A percentile compares a stretch with the other conserved stretches of the same genome.
Evolutionary conservation across 257 asterid genomes (phyloP).

Genomic region (Nicotiana undulata): DNA sequence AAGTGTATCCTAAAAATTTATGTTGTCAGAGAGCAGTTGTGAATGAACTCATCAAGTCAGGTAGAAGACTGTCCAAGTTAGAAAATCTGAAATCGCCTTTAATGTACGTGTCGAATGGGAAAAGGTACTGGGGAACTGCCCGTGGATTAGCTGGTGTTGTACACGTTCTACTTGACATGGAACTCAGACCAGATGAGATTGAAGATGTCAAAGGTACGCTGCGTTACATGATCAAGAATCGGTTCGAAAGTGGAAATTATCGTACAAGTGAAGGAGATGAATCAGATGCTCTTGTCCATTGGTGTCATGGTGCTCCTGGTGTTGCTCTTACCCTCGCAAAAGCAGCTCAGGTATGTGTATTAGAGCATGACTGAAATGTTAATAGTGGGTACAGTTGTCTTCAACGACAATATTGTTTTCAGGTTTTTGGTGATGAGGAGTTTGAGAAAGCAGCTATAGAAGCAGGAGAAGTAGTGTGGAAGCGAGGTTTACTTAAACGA

Average conservation of each 20-base stretch:
- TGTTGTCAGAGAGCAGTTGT: constrained; percentile 46
- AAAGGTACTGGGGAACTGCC: constrained; percentile 79
- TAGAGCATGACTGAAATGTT: too few species aligned
- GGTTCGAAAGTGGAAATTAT: constrained; percentile 67
- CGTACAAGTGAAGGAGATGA: constrained; percentile 67
- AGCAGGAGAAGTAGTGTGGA: constrained; percentile 84
- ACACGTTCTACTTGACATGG: constrained; percentile 59
- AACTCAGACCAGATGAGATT: constrained; percentile 55
- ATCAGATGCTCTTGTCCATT: constrained; percentile 63
- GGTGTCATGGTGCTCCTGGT: constrained; percentile 93
- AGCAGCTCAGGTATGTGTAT: constrained; percentile 70
- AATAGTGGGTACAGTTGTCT: too few species aligned
- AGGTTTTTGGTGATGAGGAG: constrained; percentile 63
- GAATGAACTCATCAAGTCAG: constrained; percentile 51
- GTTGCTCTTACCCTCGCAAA: constrained; percentile 64
- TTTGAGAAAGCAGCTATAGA: constrained; percentile 59
- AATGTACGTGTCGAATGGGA: constrained; percentile 82
- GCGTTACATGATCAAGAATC: constrained; percentile 57
- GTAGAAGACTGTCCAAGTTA: constrained; percentile 43
- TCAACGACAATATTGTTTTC: too few species aligned
- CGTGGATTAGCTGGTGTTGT: constrained; percentile 80
- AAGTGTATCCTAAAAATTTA: neutral
- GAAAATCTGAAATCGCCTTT: constrained; percentile 33
- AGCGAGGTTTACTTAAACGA: constrained; percentile 68
- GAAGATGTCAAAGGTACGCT: constrained; percentile 63